Base-by-base conservation (phyloP, 2,329 filamentous ascomycete species). In the Penicillium sp. region DNA sequence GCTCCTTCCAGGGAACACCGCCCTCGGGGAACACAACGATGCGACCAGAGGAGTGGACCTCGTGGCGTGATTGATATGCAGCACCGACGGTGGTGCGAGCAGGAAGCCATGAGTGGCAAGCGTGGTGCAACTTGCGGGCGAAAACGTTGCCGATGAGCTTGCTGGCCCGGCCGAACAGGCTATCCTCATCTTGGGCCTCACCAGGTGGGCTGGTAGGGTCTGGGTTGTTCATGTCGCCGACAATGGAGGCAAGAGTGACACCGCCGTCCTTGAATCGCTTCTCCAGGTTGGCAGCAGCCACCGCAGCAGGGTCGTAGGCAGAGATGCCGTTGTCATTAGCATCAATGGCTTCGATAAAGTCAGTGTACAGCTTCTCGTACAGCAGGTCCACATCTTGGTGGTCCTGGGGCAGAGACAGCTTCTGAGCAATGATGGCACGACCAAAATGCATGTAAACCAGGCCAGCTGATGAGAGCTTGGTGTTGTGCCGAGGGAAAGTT, bases 401-500 rank as follows among this genome's bases (percentile, higher is more conserved):
- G 51, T 87, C 85, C 61, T 85, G 78, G 12, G 81, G 71, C 26
- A 87, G 76, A 6, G 80, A 81, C 9, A 88, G 84, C 53, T 85
- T 80, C 49, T 84, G 79, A 2, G 89, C 85, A 67, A 99, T 87
- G 71, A 97, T 91, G 55, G 86, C 83, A 66, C 86, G 87, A 65
- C 94, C 94, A 74, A 95, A 97, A 80, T 97, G 93, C 82, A 96
- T 84, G 80, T 94, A 99, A 31, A 99, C 91, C 22, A 99, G 83
- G 1, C 94, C 94, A 0, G 94, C 94, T 57, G 90, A 95, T 53
- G 90, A 95, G 55, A 99, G 88, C 82, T 95, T 97, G 61, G 94
- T 99, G 51, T 77, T 73, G 69, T 89, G 89, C 57, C 84, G 84
- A 20, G 93, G 92, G 77, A 99, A 99, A 45, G 88, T 91, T 54